Evolutionary conservation across 805 yeast species (phyloP), one percentile per base, ranked within the genome.

Genomic region (Wickerhamomyces ciferrii): DNA sequence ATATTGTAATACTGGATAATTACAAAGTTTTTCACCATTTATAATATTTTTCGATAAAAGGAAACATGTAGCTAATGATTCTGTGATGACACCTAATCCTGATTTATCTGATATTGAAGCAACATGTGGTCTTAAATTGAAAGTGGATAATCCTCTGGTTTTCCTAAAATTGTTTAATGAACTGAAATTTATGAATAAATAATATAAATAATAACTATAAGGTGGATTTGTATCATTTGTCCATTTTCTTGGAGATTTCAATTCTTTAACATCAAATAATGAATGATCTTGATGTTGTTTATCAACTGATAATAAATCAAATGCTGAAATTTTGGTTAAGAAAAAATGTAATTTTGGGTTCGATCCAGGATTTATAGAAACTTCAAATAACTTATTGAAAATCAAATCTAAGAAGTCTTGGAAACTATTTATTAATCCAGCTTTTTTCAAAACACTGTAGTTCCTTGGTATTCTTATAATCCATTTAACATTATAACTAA

Each of bases 401-500:
- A 69, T 48, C 32, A 53, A 19, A 39, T 64, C 62, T 13, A 69
- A 39, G 46, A 50, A 69, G 1, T 63, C 67, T 48, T 65, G 64
- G 38, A 69, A 69, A 34, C 43, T 48, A 1, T 36, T 10, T 2
- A 67, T 62, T n/a, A 43, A 47, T 0, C 56, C 54, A 0, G 45
- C 8, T 7, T 46, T 36, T 39, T 48, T 60, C 32, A 68, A 50
- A 8, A 55, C 48, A 0, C 65, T 39, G 36, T 59, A 69, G 41
- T 56, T 53, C 47, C 73, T 61, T 25, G 64, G 56, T 3, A 69
- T 53, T 41, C 65, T 60, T 5, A 70, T 58, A 31, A 65, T 59
- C 73, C 73, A 70, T 18, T 67, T 65, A 14, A 69, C 60, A 43
- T 70, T 70, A 43, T 68, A 66, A 25, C 72, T 68, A 1, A 69